phyloP scores from a whole-genome alignment of 148 eudicot genomes.

The Suaeda aralocaspica region DNA sequence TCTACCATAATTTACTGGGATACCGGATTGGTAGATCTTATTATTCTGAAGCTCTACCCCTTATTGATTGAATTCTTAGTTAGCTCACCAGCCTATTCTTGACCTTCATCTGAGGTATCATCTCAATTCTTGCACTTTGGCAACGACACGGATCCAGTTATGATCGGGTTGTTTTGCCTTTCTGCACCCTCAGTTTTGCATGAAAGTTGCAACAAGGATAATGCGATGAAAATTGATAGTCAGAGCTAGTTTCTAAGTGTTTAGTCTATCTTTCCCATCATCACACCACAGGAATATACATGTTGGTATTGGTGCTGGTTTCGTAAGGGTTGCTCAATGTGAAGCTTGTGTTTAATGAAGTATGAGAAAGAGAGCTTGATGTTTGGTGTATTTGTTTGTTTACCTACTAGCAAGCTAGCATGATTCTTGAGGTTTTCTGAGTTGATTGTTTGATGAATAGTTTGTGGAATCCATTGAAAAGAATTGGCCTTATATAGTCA shows the following conservation, averaged over 20 bases:
- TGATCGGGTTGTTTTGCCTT: background rate
- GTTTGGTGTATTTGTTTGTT: background rate
- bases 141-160: background rate
- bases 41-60: background rate
- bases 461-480: background rate
- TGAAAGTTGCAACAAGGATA: background rate
- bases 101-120: background rate
- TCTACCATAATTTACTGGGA: background rate
- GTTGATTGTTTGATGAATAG: background rate
- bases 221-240: background rate
- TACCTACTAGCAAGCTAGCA: background rate
- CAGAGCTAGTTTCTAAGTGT: background rate
- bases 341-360: background rate
- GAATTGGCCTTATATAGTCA: background rate
- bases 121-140: background rate
- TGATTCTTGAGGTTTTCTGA: background rate
- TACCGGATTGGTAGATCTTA: background rate
- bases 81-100: background rate
- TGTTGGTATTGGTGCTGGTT: background rate
- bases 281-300: background rate
- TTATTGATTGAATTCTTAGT: background rate
- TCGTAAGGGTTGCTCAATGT: background rate
- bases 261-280: too few relatives aligned
- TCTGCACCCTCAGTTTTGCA: background rate
- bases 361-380: background rate